These are phyloP conservation scores for Ophiostoma sp. DNA, from an alignment of 2,329 filamentous ascomycete genomes.

Conservation along the genomic window DNA sequence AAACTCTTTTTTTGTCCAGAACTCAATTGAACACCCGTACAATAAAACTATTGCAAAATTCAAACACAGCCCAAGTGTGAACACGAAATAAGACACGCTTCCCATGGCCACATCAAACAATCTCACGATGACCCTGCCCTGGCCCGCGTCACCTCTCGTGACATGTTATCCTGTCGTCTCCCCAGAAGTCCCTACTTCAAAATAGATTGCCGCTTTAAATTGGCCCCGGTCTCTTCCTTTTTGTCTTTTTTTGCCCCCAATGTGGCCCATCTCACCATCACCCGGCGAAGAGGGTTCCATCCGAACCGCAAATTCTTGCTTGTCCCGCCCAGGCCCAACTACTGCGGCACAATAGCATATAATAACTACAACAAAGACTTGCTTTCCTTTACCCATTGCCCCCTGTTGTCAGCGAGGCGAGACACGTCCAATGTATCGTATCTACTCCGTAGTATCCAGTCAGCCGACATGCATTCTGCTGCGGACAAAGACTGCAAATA, in stretches of 20 bases:
- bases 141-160: neutral
- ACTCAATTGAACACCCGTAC: no score
- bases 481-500: neutral
- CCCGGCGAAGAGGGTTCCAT: neutral
- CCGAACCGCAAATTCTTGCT: neutral
- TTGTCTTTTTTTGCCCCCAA: neutral
- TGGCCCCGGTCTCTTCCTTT: neutral
- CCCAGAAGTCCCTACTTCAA: neutral
- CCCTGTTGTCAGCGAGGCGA: neutral
- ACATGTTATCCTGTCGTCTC: neutral
- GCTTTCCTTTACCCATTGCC: neutral
- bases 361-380: no score
- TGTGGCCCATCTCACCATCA: neutral
- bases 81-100: neutral
- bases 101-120: slow-evolving; percentile 4
- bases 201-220: neutral
- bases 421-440: no score
- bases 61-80: neutral
- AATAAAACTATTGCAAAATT: no score
- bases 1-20: neutral
- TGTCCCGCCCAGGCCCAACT: neutral
- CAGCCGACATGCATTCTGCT: no score
- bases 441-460: no score
- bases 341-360: neutral
- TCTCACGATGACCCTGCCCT: neutral